Base-by-base conservation (phyloP, 305 asterid genomes). In the Fraxinus sp. region DNA sequence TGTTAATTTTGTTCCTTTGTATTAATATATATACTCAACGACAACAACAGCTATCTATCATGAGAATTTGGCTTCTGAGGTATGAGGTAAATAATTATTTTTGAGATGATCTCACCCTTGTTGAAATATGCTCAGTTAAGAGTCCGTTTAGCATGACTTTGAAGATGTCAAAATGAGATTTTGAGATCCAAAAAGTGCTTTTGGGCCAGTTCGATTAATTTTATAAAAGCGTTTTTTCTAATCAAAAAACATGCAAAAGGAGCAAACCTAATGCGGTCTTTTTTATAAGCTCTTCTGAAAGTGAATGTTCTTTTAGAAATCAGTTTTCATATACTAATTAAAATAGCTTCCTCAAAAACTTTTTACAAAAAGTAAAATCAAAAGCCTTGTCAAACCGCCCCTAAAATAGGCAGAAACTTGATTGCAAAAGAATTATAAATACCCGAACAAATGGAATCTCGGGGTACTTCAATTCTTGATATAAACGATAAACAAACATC, bases 401-500 rank as follows among this genome's bases (percentile, higher is more conserved):
- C 1, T 14, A 49, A 49, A 49, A 49, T 14, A 49, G 1, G 20
- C 18, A 49, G 59, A 49, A 14, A 49, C 59, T 13, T 13, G 59
- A 46, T 5, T 10, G 11, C 22, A 5, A 77, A 13, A 22, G 41
- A 59, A 5, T 28, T 64, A 2, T 16, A 2, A 46, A 16, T 49
- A n/a, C 36, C 41, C 10, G 43, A 57, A 43, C 36, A n/a, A 70
- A 62, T 7, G 28, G 28, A 0, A n/a, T 28, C 1, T 14, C 22
- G 11, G 78, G 83, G 8, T 24, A 55, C 7, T 32, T 11, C 33
- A 87, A 78, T 6, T 85, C 85, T 24, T 22, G 32, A 0, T 81
- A 46, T 9, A 43, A 30, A 22, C 81, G 77, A n/a, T 1, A 26
- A 3, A 77, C 22, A 10, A 82, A 92, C 90, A 57, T 70, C 26